Conservation (phyloP, 768 basidiomycete species). For the Mrakia blollopis region DNA sequence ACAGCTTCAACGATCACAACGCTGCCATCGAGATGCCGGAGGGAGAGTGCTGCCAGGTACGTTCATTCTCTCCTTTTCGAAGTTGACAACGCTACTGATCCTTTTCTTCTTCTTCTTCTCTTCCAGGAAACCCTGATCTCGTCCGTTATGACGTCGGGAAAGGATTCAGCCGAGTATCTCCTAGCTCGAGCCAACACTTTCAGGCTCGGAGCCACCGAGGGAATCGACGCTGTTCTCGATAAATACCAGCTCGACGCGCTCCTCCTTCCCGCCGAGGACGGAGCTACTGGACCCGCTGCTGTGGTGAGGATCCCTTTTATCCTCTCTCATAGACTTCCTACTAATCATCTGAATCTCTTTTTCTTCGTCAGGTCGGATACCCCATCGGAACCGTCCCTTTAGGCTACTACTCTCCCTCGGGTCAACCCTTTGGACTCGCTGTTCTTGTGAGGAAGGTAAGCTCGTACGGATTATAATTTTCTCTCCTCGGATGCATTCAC, state of each 20-base stretch:
- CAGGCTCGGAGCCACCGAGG: constrained; percentile 27
- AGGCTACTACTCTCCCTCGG: constrained; percentile 32
- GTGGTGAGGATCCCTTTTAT: background rate
- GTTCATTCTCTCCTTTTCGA: background rate
- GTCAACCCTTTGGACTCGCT: constrained; percentile 37
- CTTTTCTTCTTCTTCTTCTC: background rate
- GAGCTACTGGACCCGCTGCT: constrained; percentile 32
- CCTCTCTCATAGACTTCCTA: too few relatives aligned
- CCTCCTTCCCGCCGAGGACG: constrained; percentile 37
- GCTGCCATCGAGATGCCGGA: constrained; percentile 37
- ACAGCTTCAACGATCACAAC: constrained; percentile 37
- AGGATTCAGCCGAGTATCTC: constrained; percentile 33
- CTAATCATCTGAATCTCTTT: too few relatives aligned
- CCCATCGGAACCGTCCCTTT: constrained; percentile 37
- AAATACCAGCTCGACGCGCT: constrained; percentile 37
- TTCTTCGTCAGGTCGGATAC: constrained; percentile 31
- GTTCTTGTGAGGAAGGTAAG: constrained; percentile 34
- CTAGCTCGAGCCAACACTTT: constrained; percentile 33
- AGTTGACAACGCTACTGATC: background rate
- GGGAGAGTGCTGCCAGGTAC: constrained; percentile 38
- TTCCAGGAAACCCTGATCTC: constrained; percentile 33
- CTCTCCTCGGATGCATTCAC: background rate
- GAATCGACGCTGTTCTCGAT: constrained; percentile 33
- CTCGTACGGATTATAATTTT: too few relatives aligned
- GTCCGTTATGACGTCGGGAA: constrained; percentile 33